Percentiles rank a stretch among this genome's conserved stretches.
Evolutionary conservation across 2,329 filamentous ascomycete genomes (phyloP).

Genomic region (Penicillium hesseltinei): DNA sequence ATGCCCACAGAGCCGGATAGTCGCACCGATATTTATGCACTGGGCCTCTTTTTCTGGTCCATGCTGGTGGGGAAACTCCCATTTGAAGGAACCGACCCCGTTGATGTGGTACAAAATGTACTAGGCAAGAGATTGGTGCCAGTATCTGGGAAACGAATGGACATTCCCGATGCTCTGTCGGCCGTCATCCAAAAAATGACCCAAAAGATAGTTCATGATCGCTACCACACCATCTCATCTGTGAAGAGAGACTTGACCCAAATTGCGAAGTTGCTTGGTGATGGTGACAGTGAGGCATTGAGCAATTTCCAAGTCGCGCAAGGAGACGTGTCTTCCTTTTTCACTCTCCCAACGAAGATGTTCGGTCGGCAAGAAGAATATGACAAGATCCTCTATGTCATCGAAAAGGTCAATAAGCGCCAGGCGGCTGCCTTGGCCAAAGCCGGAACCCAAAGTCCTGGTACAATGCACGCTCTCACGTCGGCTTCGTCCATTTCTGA

Average conservation of each 20-base stretch:
- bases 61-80: constrained; percentile 76
- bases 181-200: constrained; percentile 90
- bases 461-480: constrained; percentile 49
- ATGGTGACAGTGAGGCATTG: constrained; percentile 70
- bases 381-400: constrained; percentile 66
- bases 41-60: constrained; percentile 86
- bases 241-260: constrained; percentile 76
- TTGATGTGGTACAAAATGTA: constrained; percentile 90
- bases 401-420: constrained; percentile 71
- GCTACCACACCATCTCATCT: constrained; percentile 86
- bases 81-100: constrained; percentile 74
- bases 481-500: constrained; percentile 56
- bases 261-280: constrained; percentile 70
- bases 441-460: constrained; percentile 33
- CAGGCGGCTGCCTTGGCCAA: constrained; percentile 49
- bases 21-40: constrained; percentile 88
- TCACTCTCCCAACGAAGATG: constrained; percentile 77
- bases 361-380: constrained; percentile 76
- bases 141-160: constrained; percentile 72
- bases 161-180: constrained; percentile 79
- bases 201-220: constrained; percentile 78
- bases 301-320: constrained; percentile 72
- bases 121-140: constrained; percentile 74
- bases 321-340: constrained; percentile 90
- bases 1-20: constrained; percentile 90